Conservation (phyloP, 441 rosid genomes). For the Kokia cookei region DNA sequence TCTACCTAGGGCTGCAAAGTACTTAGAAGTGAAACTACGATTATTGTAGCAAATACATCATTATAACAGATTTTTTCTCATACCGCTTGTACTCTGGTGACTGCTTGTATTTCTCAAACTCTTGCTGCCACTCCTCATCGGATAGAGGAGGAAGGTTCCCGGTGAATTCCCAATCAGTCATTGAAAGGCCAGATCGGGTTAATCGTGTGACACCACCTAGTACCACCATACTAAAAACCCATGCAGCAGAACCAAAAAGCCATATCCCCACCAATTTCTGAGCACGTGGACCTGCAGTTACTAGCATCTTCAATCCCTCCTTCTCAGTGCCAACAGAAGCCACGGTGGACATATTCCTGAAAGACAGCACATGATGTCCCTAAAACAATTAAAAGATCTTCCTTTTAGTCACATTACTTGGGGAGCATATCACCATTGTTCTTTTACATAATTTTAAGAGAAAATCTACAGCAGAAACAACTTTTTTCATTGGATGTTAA, state of each 20-base stretch:
- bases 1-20: constrained; percentile 1
- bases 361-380: constrained; percentile 40
- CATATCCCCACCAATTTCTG: constrained; percentile 86
- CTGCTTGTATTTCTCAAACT: constrained; percentile 79
- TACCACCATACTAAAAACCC: constrained; percentile 91
- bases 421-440: not conserved
- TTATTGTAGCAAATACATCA: not conserved
- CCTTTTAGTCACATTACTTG: not conserved
- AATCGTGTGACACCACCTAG: constrained; percentile 84
- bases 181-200: constrained; percentile 89
- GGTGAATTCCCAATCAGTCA: constrained; percentile 95
- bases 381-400: constrained; percentile 16
- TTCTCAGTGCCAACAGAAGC: constrained; percentile 41
- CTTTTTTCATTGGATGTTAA: not conserved
- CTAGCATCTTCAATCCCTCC: constrained; percentile 70
- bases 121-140: constrained; percentile 71
- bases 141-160: constrained; percentile 82
- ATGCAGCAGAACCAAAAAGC: constrained; percentile 93
- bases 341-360: constrained; percentile 48
- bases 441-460: not conserved
- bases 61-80: not conserved
- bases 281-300: constrained; percentile 73
- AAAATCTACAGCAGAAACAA: not conserved
- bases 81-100: constrained; percentile 84
- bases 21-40: not conserved